These are phyloP conservation scores for Juglanconis sp. DNA, from an alignment of 2,329 filamentous ascomycete species.

Conservation along the genomic window DNA sequence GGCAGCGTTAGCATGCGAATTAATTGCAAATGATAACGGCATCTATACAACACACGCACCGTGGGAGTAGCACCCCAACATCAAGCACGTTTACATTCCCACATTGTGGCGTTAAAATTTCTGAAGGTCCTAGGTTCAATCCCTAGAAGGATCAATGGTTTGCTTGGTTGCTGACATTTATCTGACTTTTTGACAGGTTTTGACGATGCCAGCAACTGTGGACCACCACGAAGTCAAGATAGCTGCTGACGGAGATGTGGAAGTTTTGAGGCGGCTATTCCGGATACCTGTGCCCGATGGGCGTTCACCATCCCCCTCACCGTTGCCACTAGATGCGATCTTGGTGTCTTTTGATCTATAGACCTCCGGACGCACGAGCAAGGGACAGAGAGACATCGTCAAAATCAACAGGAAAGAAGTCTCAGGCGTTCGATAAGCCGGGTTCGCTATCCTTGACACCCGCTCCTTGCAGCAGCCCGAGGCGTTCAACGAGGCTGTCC, in stretches of 20 bases:
- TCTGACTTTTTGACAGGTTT: not conserved
- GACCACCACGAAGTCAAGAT: not conserved
- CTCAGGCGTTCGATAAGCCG: not conserved
- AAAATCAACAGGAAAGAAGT: slow-evolving; percentile 4
- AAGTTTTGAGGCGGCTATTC: not conserved
- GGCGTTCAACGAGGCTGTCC: not conserved
- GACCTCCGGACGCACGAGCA: not conserved
- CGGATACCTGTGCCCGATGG: not conserved
- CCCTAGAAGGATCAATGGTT: not conserved
- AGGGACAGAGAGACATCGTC: not conserved
- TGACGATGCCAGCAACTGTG: not conserved
- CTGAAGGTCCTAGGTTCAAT: not conserved
- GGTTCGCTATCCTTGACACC: slow-evolving; percentile 2
- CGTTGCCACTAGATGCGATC: not conserved
- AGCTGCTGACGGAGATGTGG: slow-evolving; percentile 5
- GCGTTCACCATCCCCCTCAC: not conserved
- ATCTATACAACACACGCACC: not conserved
- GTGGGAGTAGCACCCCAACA: not conserved
- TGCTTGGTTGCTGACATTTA: not conserved
- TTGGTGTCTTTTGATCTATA: slow-evolving; percentile 6
- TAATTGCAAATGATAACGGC: not conserved
- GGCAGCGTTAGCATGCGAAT: not conserved
- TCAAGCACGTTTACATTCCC: not conserved
- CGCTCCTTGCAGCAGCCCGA: not conserved
- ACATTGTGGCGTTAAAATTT: not conserved